A percentile compares a stretch with the other conserved stretches of the same genome.
Conservation (phyloP, 768 basidiomycete genomes). For the Kwoniella botswanensis region DNA sequence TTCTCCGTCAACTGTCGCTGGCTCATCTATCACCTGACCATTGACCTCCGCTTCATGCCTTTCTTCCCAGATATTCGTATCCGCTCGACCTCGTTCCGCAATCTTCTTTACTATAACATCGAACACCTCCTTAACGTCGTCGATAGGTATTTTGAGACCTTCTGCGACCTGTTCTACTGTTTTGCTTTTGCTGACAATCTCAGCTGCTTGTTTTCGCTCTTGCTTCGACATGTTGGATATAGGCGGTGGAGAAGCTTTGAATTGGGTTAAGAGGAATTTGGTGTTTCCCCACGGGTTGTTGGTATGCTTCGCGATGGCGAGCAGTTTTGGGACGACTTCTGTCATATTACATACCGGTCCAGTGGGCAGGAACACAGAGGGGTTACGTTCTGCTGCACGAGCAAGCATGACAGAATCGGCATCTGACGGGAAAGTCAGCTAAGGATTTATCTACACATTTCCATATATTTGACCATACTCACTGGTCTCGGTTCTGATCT, state of each 20-base stretch:
- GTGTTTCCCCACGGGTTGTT: slow-evolving; percentile 81
- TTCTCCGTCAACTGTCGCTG: background rate
- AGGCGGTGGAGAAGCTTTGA: slow-evolving; percentile 69
- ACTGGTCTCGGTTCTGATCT: slow-evolving; percentile 78
- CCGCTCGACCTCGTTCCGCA: slow-evolving; percentile 4
- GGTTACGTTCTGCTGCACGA: slow-evolving; percentile 90
- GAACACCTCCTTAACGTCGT: slow-evolving; percentile 27
- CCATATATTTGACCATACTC: slow-evolving; percentile 37
- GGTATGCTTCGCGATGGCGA: slow-evolving; percentile 66
- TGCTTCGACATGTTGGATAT: slow-evolving; percentile 63
- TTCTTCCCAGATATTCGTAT: slow-evolving; percentile 27
- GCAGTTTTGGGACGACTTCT: slow-evolving; percentile 72
- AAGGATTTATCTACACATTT: background rate
- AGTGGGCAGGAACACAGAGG: slow-evolving; percentile 75
- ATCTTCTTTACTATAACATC: slow-evolving; percentile 28
- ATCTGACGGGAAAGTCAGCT: slow-evolving; percentile 59
- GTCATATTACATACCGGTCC: slow-evolving; percentile 69
- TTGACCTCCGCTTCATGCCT: slow-evolving; percentile 29
- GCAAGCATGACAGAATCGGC: slow-evolving; percentile 96
- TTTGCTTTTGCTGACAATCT: slow-evolving; percentile 68
- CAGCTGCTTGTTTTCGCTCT: slow-evolving; percentile 66
- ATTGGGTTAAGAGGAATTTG: slow-evolving; percentile 83
- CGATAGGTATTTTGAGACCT: slow-evolving; percentile 27
- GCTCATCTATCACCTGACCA: slow-evolving; percentile 30
- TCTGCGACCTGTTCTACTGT: slow-evolving; percentile 46